These are phyloP conservation scores for Chytriomyces sp. DNA, from an alignment of 192 early-diverging fungal species.

Conservation along the genomic window DNA sequence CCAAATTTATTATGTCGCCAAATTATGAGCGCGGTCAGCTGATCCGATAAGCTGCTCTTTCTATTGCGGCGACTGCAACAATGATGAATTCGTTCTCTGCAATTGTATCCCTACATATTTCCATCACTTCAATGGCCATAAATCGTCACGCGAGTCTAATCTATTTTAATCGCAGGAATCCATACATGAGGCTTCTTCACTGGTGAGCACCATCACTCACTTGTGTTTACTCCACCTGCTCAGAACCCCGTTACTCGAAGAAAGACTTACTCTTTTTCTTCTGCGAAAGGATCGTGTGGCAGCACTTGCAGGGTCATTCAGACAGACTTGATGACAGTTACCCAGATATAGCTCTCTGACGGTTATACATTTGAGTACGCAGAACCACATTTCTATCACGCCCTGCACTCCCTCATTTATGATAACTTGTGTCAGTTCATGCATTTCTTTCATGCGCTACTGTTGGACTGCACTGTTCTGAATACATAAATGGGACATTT, in stretches of 20 bases:
- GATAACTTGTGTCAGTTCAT: neutral
- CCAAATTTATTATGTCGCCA: too few relatives aligned
- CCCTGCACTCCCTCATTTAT: too few relatives aligned
- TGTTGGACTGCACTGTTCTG: too few relatives aligned
- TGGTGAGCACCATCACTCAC: neutral
- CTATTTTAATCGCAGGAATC: neutral
- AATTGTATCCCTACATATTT: neutral
- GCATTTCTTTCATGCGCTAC: neutral
- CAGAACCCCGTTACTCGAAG: neutral
- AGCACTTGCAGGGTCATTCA: too few relatives aligned
- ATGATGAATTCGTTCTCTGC: neutral
- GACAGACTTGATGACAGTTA: too few relatives aligned
- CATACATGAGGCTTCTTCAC: neutral
- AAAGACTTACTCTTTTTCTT: constrained; percentile 1
- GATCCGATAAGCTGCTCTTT: constrained; percentile 2
- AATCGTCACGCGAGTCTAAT: constrained; percentile 10
- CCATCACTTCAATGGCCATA: constrained; percentile 6
- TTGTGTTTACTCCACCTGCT: constrained; percentile 1
- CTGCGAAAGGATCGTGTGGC: neutral
- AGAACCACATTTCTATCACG: too few relatives aligned
- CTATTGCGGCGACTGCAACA: neutral
- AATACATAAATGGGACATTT: too few relatives aligned
- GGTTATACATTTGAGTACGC: too few relatives aligned
- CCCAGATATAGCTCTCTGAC: too few relatives aligned
- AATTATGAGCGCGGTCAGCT: neutral